A percentile compares a stretch with the other conserved stretches of the same genome.
phyloP scores from a whole-genome alignment of 192 early-diverging fungal species.

The Mortierella antarctica region DNA sequence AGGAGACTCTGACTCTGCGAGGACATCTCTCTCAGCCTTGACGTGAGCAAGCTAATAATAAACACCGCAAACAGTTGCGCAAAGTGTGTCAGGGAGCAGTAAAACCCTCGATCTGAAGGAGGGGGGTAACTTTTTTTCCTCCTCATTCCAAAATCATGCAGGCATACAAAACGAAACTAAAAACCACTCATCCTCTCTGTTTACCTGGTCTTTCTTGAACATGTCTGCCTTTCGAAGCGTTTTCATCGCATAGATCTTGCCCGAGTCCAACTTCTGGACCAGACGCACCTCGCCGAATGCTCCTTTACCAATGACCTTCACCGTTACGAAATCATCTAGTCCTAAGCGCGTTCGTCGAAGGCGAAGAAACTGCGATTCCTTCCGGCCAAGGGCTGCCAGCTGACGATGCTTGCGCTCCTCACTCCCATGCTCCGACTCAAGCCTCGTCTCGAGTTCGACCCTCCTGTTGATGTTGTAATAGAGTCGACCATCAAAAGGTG shows the following conservation, averaged over 20 bases:
- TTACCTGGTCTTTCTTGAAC: conserved; percentile 97
- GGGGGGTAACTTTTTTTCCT: too few species aligned
- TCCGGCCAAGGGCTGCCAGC: conserved; percentile 78
- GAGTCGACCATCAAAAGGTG: neutral
- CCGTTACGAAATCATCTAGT: conserved; percentile 92
- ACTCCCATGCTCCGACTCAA: conserved; percentile 79
- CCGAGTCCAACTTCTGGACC: conserved; percentile 95
- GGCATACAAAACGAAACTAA: neutral
- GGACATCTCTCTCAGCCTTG: conserved; percentile 97
- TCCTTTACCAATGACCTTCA: conserved; percentile 98
- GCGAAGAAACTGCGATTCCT: conserved; percentile 95
- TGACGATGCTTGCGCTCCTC: conserved; percentile 92
- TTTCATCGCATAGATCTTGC: conserved; percentile 99
- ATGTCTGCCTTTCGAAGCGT: conserved; percentile 96
- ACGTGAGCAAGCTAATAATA: conserved; percentile 87
- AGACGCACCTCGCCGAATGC: conserved; percentile 99
- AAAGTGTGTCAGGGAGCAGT: too few species aligned
- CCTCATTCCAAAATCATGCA: neutral
- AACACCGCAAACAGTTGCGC: neutral
- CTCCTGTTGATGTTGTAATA: conserved; percentile 59
- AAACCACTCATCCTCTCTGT: neutral
- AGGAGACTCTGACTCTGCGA: conserved; percentile 94
- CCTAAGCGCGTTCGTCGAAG: conserved; percentile 90
- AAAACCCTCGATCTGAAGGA: too few species aligned
- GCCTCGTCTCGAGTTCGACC: conserved; percentile 81